Conservation (phyloP, 2,329 filamentous ascomycete genomes). For the Talaromyces marneffei region DNA sequence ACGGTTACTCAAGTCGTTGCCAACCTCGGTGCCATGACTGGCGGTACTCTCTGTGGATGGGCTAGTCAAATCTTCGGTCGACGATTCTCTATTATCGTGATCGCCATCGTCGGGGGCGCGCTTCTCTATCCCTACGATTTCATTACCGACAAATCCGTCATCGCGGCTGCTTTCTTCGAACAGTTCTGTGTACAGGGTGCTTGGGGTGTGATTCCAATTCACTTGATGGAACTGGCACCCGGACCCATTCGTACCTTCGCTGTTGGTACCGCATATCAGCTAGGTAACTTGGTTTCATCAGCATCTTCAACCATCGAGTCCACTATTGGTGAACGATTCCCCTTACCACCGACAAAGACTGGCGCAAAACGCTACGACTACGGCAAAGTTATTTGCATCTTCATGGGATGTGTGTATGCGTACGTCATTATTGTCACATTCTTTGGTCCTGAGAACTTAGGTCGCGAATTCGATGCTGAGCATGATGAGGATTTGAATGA, state of each 20-base stretch:
- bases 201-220: slow-evolving; percentile 68
- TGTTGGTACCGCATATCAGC: slow-evolving; percentile 57
- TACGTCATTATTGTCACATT: slow-evolving; percentile 51
- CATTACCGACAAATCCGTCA: slow-evolving; percentile 55
- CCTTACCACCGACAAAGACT: slow-evolving; percentile 53
- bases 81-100: slow-evolving; percentile 61
- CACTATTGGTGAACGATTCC: slow-evolving; percentile 64
- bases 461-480: slow-evolving; percentile 43
- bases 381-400: slow-evolving; percentile 80
- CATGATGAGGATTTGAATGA: slow-evolving; percentile 44
- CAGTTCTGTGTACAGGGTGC: slow-evolving; percentile 74
- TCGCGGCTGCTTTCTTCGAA: slow-evolving; percentile 77
- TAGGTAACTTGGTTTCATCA: slow-evolving; percentile 9
- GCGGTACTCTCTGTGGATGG: slow-evolving; percentile 64
- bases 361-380: slow-evolving; percentile 60
- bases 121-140: slow-evolving; percentile 81
- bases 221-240: slow-evolving; percentile 60
- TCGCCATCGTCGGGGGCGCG: slow-evolving; percentile 62
- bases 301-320: slow-evolving; percentile 31
- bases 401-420: slow-evolving; percentile 76
- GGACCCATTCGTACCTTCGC: slow-evolving; percentile 57
- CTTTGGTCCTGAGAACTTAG: slow-evolving; percentile 45
- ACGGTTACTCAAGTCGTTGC: slow-evolving; percentile 68
- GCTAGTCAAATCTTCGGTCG: slow-evolving; percentile 64
- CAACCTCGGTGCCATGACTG: slow-evolving; percentile 63